These are phyloP conservation scores for Pichia sp. DNA, from an alignment of 1,139 yeast species.

Conservation along the genomic window DNA sequence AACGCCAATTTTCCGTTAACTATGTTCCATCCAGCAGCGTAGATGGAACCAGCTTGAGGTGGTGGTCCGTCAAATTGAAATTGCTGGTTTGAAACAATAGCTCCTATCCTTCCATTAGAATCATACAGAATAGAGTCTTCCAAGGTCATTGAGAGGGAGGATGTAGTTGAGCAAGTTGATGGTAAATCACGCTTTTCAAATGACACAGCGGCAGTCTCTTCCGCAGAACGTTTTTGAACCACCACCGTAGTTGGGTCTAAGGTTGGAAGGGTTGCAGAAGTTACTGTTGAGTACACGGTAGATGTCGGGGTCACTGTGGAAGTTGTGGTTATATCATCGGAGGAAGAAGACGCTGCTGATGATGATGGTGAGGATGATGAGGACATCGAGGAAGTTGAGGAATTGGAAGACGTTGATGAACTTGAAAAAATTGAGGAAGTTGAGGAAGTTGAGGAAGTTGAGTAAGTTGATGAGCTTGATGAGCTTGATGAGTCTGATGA, in stretches of 20 bases:
- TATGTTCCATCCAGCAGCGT: constrained; percentile 79
- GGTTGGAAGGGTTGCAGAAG: constrained; percentile 27
- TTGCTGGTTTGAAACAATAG: constrained; percentile 79
- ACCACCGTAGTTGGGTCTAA: constrained; percentile 31
- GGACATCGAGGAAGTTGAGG: neutral
- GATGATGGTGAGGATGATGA: neutral
- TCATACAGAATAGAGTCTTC: constrained; percentile 52
- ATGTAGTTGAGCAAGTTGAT: constrained; percentile 43
- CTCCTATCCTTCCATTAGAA: constrained; percentile 64
- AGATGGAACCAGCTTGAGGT: constrained; percentile 83
- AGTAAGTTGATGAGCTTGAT: neutral
- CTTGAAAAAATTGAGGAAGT: neutral
- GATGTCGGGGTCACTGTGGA: constrained; percentile 39
- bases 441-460: neutral
- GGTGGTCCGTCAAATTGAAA: constrained; percentile 88
- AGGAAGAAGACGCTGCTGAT: constrained; percentile 27
- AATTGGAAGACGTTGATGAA: neutral
- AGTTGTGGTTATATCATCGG: constrained; percentile 38
- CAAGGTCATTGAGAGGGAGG: constrained; percentile 54
- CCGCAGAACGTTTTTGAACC: constrained; percentile 20
- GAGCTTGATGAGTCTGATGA: neutral
- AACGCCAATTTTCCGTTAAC: constrained; percentile 66
- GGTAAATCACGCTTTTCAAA: constrained; percentile 27
- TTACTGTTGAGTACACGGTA: constrained; percentile 35
- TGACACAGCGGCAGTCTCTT: constrained; percentile 29